Base-by-base conservation (phyloP, 2,329 filamentous ascomycete genomes). In the Ceratocystis huliohia region DNA sequence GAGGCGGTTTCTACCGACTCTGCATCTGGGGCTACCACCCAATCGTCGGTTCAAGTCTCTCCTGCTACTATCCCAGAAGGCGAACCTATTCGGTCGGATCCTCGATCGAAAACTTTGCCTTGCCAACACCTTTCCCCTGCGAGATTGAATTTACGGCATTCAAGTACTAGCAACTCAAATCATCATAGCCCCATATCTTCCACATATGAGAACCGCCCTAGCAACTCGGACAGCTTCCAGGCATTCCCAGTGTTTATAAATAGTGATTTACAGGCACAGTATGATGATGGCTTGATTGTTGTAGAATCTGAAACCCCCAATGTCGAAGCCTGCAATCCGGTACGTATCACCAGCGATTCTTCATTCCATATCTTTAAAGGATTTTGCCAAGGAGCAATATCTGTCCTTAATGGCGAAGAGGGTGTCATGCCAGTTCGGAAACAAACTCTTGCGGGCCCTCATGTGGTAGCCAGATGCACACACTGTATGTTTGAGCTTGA, bases 351-450 rank as follows among this genome's bases (percentile, higher is more conserved):
- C 15, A 63, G 62, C 1, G 69, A 73, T 8, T 82, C 80, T 69
- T 83, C 81, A 0, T 83, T 83, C 69, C 78, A 80, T 63, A 73
- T 78, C 8, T 74, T 80, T 46, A 82, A 81, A 65, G 81, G 81
- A 1, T 83, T 84, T 69, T 84, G 82, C 56, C 77, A 79, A 22
- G 82, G 82, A 1, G 82, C 82, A 5, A 78, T 78, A 61, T 80
- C 81, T 17, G 77, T 80, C 1, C 72, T 79, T 33, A 74, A 75
- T 45, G 82, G 82, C 0, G 78, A 77, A 1, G 72, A 77, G 2
- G 81, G 81, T 5, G 76, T 83, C 61, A 81, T 78, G 70, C 80
- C 78, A 69, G 76, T 78, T 2, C 79, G 79, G 70, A 79, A 81
- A 68, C 76, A 80, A 37, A 65, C 69, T 8, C 65, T 67, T 25